Base-by-base conservation (phyloP, 768 basidiomycete genomes). In the Amanita rubescens region DNA sequence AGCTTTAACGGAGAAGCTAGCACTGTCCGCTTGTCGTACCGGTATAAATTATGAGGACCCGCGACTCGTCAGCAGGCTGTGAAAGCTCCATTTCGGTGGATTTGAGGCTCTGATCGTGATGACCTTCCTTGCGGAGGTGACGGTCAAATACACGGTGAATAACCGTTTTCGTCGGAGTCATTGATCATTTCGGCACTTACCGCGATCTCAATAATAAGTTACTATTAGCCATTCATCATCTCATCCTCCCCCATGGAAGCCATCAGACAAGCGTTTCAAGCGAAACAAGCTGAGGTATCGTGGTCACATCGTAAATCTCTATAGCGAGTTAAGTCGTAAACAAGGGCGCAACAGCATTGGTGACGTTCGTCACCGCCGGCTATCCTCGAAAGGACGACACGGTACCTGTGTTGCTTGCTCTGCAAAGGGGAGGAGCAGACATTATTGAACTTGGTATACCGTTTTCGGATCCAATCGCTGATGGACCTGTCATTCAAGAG, bases 381-480 rank as follows among this genome's bases (percentile, higher is more conserved):
- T 98, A 85, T 70, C 95, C 95, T 24, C 81, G 74, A 7, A 67
- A 70, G 50, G 74, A 83, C 63, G 86, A 87, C 55, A 97, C 95
- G 0, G 90, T 95, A 9, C 84, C 90, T 1, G 77, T 93, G 55
- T 67, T 97, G 74, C 80, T 98, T 33, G 89, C 90, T 22, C 90
- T 99, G 84, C 87, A 98, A 68, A 79, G 80, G 43, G 95, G 95
- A 50, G 95, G 95, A 5, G 81, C 91, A 42, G 94, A 97, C 67
- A 81, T 97, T 55, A 94, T 98, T 56, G 95, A 99, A 67, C 78
- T 99, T 15, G 95, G 95, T 15, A 79, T 97, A 25, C 93, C 94
- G 0, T 97, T 95, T 74, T 94, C 90, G 51, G 95, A 97, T 71
- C 95, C 94, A 17, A 90, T 94, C 60, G 94, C 93, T 2, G 95